Percentiles rank a stretch among this genome's conserved stretches.
phyloP scores from a whole-genome alignment of 129 eudicot genomes.

The Flaveria linearis region DNA sequence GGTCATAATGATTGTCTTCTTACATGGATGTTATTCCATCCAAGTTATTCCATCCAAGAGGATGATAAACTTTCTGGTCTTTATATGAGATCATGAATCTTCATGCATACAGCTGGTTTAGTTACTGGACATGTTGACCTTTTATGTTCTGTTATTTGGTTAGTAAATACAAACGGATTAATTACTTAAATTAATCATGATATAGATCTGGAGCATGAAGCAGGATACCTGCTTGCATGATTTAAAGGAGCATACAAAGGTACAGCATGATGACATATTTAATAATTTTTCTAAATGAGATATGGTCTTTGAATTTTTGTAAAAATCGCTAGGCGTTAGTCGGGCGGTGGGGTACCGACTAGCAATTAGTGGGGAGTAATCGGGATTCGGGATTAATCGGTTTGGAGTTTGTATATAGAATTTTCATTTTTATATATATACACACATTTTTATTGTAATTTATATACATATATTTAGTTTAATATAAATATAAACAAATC shows the following conservation, averaged over 20 bases:
- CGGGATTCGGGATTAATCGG: too few relatives aligned
- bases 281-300: constrained; percentile 2
- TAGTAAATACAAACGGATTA: not conserved
- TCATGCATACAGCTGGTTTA: not conserved
- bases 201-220: constrained; percentile 90
- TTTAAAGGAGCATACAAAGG: constrained; percentile 83
- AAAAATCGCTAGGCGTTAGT: too few relatives aligned
- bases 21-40: not conserved
- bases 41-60: not conserved
- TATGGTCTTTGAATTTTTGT: not conserved
- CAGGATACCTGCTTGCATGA: constrained; percentile 83
- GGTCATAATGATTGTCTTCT: not conserved
- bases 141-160: not conserved
- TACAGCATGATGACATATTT: constrained; percentile 16
- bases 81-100: not conserved
- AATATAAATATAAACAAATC: too few relatives aligned
- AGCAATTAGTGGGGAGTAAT: too few relatives aligned
- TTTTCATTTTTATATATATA: too few relatives aligned
- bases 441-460: too few relatives aligned
- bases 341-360: too few relatives aligned
- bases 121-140: not conserved
- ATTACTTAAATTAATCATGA: constrained; percentile 22
- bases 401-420: too few relatives aligned
- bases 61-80: not conserved
- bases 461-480: too few relatives aligned